These are phyloP conservation scores for Yarrowia keelungensis DNA, from an alignment of 805 yeast genomes.

Conservation along the genomic window DNA sequence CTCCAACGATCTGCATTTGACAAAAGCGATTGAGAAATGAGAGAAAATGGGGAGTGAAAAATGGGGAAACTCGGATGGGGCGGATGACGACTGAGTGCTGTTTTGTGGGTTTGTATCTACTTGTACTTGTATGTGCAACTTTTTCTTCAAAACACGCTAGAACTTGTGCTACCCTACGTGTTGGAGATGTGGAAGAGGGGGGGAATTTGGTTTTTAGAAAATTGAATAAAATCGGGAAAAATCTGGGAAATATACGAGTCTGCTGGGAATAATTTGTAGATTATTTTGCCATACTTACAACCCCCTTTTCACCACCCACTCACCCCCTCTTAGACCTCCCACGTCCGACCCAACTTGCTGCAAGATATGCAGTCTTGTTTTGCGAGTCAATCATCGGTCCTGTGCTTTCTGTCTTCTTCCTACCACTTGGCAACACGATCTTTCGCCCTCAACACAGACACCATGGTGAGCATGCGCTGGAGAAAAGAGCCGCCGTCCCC, in stretches of 20 bases:
- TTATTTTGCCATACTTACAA: too few species aligned
- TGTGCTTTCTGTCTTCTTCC: conserved; percentile 2
- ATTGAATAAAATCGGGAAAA: neutral
- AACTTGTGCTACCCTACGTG: neutral
- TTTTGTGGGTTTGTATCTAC: too few species aligned
- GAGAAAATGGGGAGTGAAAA: too few species aligned
- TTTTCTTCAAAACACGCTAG: neutral
- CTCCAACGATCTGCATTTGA: conserved; percentile 10
- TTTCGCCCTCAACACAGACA: neutral
- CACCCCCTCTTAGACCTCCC: neutral
- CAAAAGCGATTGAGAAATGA: too few species aligned
- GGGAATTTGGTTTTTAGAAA: neutral
- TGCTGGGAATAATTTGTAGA: too few species aligned
- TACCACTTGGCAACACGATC: neutral
- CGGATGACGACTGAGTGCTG: neutral
- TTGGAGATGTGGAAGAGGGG: too few species aligned
- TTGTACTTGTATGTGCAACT: too few species aligned
- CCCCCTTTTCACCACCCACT: too few species aligned
- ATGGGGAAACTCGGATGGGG: neutral
- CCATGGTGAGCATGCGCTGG: conserved; percentile 35
- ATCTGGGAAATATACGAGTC: neutral
- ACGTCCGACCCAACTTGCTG: conserved; percentile 7
- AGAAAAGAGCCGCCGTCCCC: conserved; percentile 37
- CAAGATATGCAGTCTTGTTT: conserved; percentile 29
- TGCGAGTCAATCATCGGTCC: neutral